Evolutionary conservation across 768 basidiomycete species (phyloP).

Genomic region (Daedaleopsis sinensis): DNA sequence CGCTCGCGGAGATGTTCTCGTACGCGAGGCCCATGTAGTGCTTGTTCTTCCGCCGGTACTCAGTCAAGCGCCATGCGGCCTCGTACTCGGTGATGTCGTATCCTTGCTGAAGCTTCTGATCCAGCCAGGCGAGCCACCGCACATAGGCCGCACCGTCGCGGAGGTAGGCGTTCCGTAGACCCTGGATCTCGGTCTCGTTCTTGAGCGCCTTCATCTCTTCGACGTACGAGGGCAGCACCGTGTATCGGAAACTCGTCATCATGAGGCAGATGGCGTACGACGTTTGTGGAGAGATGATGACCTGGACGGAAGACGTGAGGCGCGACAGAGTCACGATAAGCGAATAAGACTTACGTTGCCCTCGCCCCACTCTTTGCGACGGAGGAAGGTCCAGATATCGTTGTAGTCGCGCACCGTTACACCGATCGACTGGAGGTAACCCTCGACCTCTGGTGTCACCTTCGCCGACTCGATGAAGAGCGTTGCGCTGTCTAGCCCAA

Average conservation of each 20-base stretch:
- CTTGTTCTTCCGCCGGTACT: slow-evolving; percentile 71
- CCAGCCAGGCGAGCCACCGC: slow-evolving; percentile 90
- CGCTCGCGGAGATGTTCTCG: slow-evolving; percentile 87
- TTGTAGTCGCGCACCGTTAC: slow-evolving; percentile 71
- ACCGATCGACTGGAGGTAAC: slow-evolving; percentile 58
- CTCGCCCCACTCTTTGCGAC: slow-evolving; percentile 74
- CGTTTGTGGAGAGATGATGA: slow-evolving; percentile 73
- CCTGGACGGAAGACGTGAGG: slow-evolving; percentile 34
- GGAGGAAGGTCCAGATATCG: slow-evolving; percentile 78
- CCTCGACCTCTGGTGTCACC: slow-evolving; percentile 56
- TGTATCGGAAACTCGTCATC: slow-evolving; percentile 82
- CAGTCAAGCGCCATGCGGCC: slow-evolving; percentile 81
- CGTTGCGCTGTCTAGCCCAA: slow-evolving; percentile 61
- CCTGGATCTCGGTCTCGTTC: slow-evolving; percentile 84
- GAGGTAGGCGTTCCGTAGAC: slow-evolving; percentile 81
- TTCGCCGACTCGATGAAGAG: slow-evolving; percentile 79
- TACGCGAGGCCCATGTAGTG: slow-evolving; percentile 86
- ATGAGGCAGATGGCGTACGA: slow-evolving; percentile 85
- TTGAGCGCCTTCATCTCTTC: slow-evolving; percentile 86
- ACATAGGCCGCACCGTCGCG: slow-evolving; percentile 88
- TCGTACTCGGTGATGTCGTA: slow-evolving; percentile 92
- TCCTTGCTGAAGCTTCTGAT: slow-evolving; percentile 72
- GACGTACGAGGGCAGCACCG: slow-evolving; percentile 67
- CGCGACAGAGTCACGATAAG: neutral
- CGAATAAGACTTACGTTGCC: slow-evolving; percentile 56